These are phyloP conservation scores for Cicer yamashitae DNA, from an alignment of 306 rosid species.

Conservation along the genomic window DNA sequence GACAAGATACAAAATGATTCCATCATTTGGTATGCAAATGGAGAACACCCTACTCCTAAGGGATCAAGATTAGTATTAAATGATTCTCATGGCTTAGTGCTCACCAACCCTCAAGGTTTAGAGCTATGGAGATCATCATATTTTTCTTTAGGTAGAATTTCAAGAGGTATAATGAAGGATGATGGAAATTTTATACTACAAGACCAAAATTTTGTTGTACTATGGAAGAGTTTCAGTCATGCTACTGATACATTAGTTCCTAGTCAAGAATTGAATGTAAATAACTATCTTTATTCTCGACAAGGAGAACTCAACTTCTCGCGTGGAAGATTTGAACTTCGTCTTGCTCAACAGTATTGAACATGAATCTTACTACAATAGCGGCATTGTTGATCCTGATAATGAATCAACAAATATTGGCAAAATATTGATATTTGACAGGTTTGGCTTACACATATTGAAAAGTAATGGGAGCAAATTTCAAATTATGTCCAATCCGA, in stretches of 20 bases:
- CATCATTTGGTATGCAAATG: conserved; percentile 37
- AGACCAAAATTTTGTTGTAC: background rate
- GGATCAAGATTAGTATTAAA: conserved; percentile 37
- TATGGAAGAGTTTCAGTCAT: conserved; percentile 52
- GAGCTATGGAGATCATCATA: background rate
- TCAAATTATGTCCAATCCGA: background rate
- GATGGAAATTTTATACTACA: background rate
- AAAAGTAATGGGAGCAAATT: conserved; percentile 32
- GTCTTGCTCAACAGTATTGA: background rate
- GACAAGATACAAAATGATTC: background rate
- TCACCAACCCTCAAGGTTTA: background rate
- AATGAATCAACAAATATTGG: conserved; percentile 39
- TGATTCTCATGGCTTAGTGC: background rate
- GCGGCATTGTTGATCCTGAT: background rate
- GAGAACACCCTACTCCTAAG: too few species aligned
- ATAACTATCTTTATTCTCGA: background rate
- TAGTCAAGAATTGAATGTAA: background rate
- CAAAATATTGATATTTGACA: conserved; percentile 40
- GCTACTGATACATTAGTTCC: conserved; percentile 64
- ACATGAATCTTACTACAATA: conserved; percentile 8
- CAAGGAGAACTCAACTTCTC: conserved; percentile 45
- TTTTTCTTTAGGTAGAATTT: background rate
- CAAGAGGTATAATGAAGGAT: background rate
- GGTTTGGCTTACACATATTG: conserved; percentile 45
- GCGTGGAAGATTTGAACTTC: conserved; percentile 50